phyloP scores from a whole-genome alignment of 1,284 basidiomycete species.

The Melampsora larici-populina region DNA sequence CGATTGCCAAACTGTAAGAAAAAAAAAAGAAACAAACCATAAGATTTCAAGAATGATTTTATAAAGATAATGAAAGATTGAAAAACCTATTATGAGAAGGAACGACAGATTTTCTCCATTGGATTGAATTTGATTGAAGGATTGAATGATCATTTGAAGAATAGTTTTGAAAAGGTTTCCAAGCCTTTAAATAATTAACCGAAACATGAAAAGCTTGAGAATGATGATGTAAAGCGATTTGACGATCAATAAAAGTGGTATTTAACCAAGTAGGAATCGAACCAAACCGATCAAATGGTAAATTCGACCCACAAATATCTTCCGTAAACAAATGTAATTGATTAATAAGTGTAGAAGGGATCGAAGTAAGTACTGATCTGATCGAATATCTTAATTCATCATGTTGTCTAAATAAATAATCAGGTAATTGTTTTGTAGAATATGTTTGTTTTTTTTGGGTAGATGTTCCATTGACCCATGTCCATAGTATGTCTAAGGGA shows the following conservation, averaged over 20 bases:
- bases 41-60: background rate
- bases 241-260: background rate
- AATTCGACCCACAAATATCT: background rate
- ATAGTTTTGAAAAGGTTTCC: background rate
- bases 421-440: background rate
- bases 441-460: background rate
- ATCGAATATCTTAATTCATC: constrained; percentile 30
- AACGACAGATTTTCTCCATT: background rate
- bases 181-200: background rate
- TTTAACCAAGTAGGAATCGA: background rate
- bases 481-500: constrained; percentile 29
- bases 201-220: background rate
- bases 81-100: constrained; percentile 21
- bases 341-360: background rate
- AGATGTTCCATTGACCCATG: constrained; percentile 18
- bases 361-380: background rate
- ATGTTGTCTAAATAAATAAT: constrained; percentile 21
- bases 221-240: background rate
- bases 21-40: background rate
- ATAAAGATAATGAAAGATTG: background rate
- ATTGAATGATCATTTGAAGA: no score
- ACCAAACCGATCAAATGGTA: background rate
- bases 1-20: constrained; percentile 23
- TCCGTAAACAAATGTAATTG: constrained; percentile 1
- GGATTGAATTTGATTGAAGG: background rate